Percentiles rank a stretch among this genome's conserved stretches.
These are phyloP conservation scores for Singerocomus rubriflavus DNA, from an alignment of 1,284 basidiomycete genomes.

Conservation along the genomic window DNA sequence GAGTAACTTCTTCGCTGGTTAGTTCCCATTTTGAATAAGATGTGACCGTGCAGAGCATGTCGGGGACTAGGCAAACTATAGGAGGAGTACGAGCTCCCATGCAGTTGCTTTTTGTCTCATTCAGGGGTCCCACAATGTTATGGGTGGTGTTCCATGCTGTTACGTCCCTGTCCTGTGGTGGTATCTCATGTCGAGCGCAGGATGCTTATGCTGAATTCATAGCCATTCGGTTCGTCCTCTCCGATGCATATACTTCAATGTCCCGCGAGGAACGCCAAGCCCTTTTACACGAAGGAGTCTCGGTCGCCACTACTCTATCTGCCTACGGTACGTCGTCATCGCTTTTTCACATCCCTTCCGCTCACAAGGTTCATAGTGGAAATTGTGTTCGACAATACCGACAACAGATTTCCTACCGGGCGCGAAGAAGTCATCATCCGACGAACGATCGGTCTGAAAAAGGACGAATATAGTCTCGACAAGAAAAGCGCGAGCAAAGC, in stretches of 20 bases:
- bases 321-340: conserved; percentile 71
- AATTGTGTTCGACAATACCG: conserved; percentile 87
- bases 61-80: neutral
- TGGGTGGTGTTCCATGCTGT: neutral
- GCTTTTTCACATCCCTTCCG: neutral
- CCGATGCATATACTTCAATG: conserved; percentile 97
- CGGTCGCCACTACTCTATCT: conserved; percentile 84
- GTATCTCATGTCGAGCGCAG: neutral
- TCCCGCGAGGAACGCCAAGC: conserved; percentile 90
- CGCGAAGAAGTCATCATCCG: conserved; percentile 83
- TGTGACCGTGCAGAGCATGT: neutral
- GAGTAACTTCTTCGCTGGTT: conserved; percentile 94
- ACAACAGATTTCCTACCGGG: conserved; percentile 89
- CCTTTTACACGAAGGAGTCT: conserved; percentile 90
- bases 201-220: conserved; percentile 9
- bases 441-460: conserved; percentile 95
- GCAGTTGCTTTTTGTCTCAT: neutral
- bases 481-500: conserved; percentile 94
- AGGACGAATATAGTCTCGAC: conserved; percentile 98
- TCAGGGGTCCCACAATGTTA: too few species aligned
- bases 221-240: conserved; percentile 97
- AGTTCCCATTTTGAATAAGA: neutral
- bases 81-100: neutral
- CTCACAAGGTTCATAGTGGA: conserved; percentile 48
- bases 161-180: neutral